Conservation (phyloP, 148 eudicot genomes). For the Camellia sinensis region DNA sequence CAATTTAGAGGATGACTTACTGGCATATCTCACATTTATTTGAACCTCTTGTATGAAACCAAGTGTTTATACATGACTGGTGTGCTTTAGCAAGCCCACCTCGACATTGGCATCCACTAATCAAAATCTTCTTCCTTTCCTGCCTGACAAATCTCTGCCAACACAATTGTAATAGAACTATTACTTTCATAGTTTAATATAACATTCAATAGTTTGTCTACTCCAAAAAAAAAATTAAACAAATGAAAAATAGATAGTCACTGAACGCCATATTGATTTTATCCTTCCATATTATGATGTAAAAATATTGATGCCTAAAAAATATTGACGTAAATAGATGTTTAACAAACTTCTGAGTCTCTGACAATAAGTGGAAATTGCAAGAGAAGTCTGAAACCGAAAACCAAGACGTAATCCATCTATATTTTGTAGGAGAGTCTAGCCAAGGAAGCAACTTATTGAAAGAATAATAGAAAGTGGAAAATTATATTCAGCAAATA, state of each 20-base stretch:
- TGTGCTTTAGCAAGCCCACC: constrained; percentile 41
- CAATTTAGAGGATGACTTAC: constrained; percentile 20
- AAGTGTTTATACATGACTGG: constrained; percentile 28
- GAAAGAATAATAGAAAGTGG: not conserved
- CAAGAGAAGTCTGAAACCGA: too few species aligned
- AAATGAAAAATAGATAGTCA: too few species aligned
- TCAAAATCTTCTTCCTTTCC: constrained; percentile 32
- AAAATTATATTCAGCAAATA: not conserved
- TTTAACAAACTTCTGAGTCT: too few species aligned
- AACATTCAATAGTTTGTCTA: not conserved
- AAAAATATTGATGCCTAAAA: too few species aligned
- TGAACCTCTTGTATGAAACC: constrained; percentile 35
- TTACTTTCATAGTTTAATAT: not conserved
- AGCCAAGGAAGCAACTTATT: not conserved
- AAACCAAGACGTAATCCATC: too few species aligned
- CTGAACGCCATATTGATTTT: too few species aligned
- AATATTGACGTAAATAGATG: too few species aligned
- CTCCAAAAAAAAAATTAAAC: not conserved
- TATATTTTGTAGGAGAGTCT: too few species aligned
- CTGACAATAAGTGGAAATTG: too few species aligned
- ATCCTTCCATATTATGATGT: too few species aligned
- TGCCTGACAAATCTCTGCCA: constrained; percentile 34
- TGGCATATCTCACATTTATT: constrained; percentile 40
- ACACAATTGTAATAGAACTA: not conserved
- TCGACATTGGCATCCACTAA: constrained; percentile 36